These are phyloP conservation scores for Emmonsiellopsis sp. DNA, from an alignment of 2,329 filamentous ascomycete species.

Conservation along the genomic window DNA sequence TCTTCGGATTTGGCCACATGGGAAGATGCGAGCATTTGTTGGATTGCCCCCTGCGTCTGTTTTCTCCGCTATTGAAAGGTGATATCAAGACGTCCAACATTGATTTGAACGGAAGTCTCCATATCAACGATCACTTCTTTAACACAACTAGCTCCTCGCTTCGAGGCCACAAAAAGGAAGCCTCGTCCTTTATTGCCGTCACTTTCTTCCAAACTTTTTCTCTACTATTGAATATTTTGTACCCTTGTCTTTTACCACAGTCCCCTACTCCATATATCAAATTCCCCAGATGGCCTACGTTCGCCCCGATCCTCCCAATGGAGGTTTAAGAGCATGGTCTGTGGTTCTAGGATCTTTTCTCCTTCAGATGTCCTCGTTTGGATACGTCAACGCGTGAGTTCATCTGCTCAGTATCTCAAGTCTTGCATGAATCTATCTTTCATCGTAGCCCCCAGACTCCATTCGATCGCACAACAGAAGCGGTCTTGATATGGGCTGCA, in stretches of 20 bases:
- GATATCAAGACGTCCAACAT: not conserved
- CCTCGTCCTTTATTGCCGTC: no score
- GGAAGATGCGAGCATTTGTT: not conserved
- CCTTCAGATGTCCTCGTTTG: slow-evolving; percentile 1
- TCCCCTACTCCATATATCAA: not conserved
- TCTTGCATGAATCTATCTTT: not conserved
- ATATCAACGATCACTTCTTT: no score
- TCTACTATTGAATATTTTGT: not conserved
- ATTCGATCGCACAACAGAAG: no score
- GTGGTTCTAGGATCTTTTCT: not conserved
- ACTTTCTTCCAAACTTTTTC: not conserved
- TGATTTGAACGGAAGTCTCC: no score
- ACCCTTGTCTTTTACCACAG: not conserved
- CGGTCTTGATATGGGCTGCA: no score
- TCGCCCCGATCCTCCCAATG: slow-evolving; percentile 1
- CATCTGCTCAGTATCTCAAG: not conserved
- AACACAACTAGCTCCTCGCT: no score
- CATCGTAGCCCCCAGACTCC: no score
- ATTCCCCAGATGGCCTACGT: not conserved
- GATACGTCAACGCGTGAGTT: slow-evolving; percentile 1
- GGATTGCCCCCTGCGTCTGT: not conserved
- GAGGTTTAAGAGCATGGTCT: not conserved
- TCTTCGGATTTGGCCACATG: not conserved
- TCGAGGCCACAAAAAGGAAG: no score
- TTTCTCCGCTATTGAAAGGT: not conserved